phyloP scores from a whole-genome alignment of 768 basidiomycete species.

The Suillus luteus region DNA sequence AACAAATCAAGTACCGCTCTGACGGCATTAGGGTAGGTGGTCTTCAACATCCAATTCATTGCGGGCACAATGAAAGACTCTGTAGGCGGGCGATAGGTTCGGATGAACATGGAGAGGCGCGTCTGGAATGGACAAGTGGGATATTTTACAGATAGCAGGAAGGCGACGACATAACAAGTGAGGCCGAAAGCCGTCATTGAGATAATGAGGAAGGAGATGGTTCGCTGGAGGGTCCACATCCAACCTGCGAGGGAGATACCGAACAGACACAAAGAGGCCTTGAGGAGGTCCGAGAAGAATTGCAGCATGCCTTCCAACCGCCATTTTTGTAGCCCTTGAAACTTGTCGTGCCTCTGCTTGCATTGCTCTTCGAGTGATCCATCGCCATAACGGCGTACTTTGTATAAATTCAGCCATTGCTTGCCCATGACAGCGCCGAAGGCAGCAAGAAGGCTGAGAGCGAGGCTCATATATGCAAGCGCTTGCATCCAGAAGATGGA shows the following conservation, averaged over 20 bases:
- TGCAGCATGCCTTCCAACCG: slow-evolving; percentile 11
- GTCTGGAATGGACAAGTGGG: no score
- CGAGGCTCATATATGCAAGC: slow-evolving; percentile 17
- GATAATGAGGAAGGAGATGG: slow-evolving; percentile 15
- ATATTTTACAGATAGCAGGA: no score
- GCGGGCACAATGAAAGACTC: neutral
- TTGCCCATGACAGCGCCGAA: slow-evolving; percentile 20
- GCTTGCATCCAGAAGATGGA: slow-evolving; percentile 13
- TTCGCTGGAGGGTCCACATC: slow-evolving; percentile 2
- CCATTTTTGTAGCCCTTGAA: slow-evolving; percentile 11
- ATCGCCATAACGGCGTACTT: neutral
- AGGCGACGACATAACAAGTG: no score
- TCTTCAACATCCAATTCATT: no score
- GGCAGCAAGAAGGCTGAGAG: slow-evolving; percentile 17
- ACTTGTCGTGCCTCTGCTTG: slow-evolving; percentile 14
- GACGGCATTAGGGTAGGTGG: no score
- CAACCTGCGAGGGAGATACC: slow-evolving; percentile 7
- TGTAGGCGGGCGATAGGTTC: neutral
- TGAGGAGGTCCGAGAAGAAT: slow-evolving; percentile 13
- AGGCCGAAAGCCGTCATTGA: no score
- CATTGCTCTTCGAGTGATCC: slow-evolving; percentile 11
- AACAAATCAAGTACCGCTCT: slow-evolving; percentile 10
- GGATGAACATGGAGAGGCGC: no score
- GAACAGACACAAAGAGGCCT: slow-evolving; percentile 15
- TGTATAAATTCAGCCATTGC: slow-evolving; percentile 15